Evolutionary conservation across 805 yeast genomes (phyloP).

Genomic region (Suhomyces canberraensis): DNA sequence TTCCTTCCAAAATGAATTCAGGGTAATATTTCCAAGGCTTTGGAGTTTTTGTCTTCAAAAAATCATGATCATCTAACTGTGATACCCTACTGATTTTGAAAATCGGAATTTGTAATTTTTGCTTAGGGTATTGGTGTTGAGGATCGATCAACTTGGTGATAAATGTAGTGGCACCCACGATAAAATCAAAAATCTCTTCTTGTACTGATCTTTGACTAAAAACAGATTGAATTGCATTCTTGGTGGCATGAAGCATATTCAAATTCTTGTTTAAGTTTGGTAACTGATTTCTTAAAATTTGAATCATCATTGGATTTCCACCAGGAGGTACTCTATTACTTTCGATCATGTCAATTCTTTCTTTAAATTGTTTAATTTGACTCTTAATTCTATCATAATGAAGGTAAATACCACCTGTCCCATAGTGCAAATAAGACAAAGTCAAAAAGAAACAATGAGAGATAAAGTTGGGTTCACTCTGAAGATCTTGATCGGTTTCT

Average conservation of each 20-base stretch:
- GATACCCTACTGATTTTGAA: constrained; percentile 57
- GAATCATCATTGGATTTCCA: constrained; percentile 23
- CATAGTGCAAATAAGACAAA: constrained; percentile 79
- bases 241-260: constrained; percentile 38
- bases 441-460: constrained; percentile 84
- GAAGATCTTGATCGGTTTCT: constrained; percentile 40
- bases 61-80: constrained; percentile 73
- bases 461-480: constrained; percentile 64
- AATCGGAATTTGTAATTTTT: constrained; percentile 49
- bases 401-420: constrained; percentile 74
- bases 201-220: constrained; percentile 57
- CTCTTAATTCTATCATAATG: constrained; percentile 51
- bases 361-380: constrained; percentile 46
- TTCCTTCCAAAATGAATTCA: constrained; percentile 80
- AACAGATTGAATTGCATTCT: constrained; percentile 61
- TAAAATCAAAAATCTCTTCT: constrained; percentile 68
- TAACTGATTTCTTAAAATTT: constrained; percentile 36
- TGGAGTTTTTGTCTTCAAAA: constrained; percentile 62
- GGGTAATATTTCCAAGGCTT: constrained; percentile 80
- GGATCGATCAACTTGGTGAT: constrained; percentile 74
- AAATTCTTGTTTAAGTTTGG: constrained; percentile 42
- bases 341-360: constrained; percentile 47
- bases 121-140: constrained; percentile 55
- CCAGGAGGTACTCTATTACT: constrained; percentile 27
- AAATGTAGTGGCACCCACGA: constrained; percentile 72